Conservation (phyloP, 345 rosid genomes). For the Citrus glauca region DNA sequence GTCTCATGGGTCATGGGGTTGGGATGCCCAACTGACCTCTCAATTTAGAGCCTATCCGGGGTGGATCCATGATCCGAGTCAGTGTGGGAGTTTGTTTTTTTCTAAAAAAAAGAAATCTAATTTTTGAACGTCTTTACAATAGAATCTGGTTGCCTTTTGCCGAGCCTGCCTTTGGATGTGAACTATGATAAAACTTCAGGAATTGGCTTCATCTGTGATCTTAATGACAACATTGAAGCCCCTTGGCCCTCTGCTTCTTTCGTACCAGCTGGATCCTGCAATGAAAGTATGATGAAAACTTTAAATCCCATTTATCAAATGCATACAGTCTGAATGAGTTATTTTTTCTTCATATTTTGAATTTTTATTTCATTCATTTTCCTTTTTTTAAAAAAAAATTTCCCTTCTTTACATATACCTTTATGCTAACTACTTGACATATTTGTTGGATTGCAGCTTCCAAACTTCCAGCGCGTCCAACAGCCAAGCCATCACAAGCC, state of each 20-base stretch:
- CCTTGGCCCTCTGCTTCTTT: conserved; percentile 46
- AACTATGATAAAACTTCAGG: conserved; percentile 43
- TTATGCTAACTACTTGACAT: neutral
- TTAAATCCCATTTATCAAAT: neutral
- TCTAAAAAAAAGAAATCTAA: neutral
- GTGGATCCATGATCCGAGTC: too few species aligned
- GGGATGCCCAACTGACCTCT: too few species aligned
- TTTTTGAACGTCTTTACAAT: neutral
- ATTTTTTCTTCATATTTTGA: neutral
- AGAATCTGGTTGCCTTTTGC: conserved; percentile 62
- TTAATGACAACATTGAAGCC: conserved; percentile 58
- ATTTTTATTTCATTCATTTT: neutral
- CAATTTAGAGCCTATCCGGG: too few species aligned
- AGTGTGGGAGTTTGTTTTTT: too few species aligned
- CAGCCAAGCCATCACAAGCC: conserved; percentile 41
- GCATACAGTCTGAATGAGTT: neutral
- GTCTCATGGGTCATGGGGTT: too few species aligned
- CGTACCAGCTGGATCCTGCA: conserved; percentile 38
- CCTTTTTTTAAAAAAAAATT: neutral
- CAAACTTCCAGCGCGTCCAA: conserved; percentile 53
- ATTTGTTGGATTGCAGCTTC: conserved; percentile 33
- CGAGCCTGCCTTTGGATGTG: conserved; percentile 59
- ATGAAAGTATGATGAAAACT: conserved; percentile 35
- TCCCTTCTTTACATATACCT: neutral
- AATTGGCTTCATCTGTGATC: conserved; percentile 58